Conservation (phyloP, 1,139 yeast genomes). For the Saccharomycopsis hybrid region DNA sequence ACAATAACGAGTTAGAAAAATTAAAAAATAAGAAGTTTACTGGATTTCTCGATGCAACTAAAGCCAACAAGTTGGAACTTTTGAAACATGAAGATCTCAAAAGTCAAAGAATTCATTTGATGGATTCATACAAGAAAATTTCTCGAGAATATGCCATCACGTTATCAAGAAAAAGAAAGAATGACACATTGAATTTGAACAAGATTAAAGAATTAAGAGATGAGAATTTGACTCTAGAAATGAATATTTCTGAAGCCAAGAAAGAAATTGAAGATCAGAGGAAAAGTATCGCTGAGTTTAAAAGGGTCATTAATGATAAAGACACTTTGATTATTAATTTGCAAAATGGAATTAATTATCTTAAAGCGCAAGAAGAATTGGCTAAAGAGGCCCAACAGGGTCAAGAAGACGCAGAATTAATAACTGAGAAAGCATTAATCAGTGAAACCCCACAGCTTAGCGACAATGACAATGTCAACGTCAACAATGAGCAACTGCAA, state of each 20-base stretch:
- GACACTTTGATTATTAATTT: conserved; percentile 13
- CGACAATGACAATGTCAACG: too few species aligned
- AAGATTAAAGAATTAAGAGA: conserved; percentile 11
- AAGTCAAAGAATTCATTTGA: conserved; percentile 7
- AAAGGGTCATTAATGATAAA: conserved; percentile 2
- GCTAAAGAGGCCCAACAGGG: too few species aligned
- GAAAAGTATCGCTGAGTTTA: background rate
- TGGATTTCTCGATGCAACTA: conserved; percentile 8
- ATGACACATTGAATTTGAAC: conserved; percentile 11
- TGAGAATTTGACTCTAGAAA: conserved; percentile 5
- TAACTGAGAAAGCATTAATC: too few species aligned
- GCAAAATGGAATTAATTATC: conserved; percentile 4
- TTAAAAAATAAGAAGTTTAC: conserved; percentile 9
- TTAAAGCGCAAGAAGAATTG: conserved; percentile 3
- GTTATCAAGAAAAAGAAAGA: conserved; percentile 7
- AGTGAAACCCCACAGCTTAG: too few species aligned
- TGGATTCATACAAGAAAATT: conserved; percentile 6
- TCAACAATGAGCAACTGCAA: too few species aligned
- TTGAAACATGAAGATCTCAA: conserved; percentile 14
- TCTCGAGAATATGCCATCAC: conserved; percentile 8
- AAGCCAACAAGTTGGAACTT: conserved; percentile 6
- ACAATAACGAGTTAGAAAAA: conserved; percentile 31
- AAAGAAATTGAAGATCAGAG: conserved; percentile 1
- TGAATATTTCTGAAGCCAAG: background rate
- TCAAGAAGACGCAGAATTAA: too few species aligned